A percentile compares a stretch with the other conserved stretches of the same genome.
These are phyloP conservation scores for Ambrosiella xylebori DNA, from an alignment of 2,329 filamentous ascomycete genomes.

Conservation along the genomic window DNA sequence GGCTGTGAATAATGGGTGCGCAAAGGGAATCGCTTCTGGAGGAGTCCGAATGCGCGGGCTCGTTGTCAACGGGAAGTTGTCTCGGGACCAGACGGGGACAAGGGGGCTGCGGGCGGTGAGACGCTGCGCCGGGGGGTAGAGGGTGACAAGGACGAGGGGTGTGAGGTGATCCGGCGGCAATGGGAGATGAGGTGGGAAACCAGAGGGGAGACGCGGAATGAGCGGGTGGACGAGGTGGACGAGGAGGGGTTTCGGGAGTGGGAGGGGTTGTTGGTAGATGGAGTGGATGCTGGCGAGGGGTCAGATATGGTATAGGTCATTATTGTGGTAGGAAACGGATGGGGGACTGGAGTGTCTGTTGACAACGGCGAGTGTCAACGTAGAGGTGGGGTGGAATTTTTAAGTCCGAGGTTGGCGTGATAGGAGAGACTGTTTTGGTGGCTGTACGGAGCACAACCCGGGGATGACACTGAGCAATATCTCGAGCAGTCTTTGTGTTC, in stretches of 20 bases:
- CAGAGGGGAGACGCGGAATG: conserved; percentile 3
- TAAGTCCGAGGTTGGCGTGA: too few species aligned
- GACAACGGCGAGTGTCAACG: background rate
- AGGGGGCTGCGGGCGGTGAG: background rate
- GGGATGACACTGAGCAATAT: too few species aligned
- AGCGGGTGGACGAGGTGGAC: background rate
- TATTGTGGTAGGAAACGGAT: background rate
- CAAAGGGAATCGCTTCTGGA: conserved; percentile 9
- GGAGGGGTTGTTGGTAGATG: too few species aligned
- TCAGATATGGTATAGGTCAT: background rate
- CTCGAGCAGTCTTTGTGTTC: too few species aligned
- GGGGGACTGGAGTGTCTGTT: conserved; percentile 6
- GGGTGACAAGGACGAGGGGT: background rate
- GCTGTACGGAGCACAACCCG: too few species aligned
- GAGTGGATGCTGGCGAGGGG: background rate
- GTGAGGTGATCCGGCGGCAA: conserved; percentile 3
- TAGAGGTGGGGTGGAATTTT: too few species aligned
- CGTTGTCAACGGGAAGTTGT: conserved; percentile 10
- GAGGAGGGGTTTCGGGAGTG: background rate
- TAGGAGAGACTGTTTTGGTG: too few species aligned
- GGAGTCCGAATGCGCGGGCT: conserved; percentile 11
- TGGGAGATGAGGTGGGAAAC: conserved; percentile 7
- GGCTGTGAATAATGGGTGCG: conserved; percentile 7
- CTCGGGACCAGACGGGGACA: background rate
- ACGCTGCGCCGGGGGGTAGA: background rate